Percentiles rank a stretch among this genome's conserved stretches.
These are phyloP conservation scores for Zygoascus biomembranicola DNA, from an alignment of 805 yeast genomes.

Conservation along the genomic window DNA sequence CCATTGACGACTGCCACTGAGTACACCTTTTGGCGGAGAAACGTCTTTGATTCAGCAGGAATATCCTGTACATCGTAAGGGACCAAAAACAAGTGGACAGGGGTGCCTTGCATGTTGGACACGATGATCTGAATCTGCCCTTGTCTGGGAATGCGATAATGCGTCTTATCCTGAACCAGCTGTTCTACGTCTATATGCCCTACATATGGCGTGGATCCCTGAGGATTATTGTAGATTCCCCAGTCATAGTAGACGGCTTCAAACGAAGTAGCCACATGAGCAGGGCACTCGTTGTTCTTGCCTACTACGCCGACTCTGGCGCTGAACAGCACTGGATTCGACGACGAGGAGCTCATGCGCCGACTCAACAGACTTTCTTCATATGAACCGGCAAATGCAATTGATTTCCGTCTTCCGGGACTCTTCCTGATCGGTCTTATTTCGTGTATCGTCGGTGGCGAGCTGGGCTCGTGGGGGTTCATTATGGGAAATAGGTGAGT, in stretches of 20 bases:
- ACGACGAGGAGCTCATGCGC: constrained; percentile 24
- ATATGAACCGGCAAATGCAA: constrained; percentile 23
- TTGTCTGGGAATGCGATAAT: constrained; percentile 24
- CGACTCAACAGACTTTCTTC: constrained; percentile 27
- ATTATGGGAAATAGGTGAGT: too few relatives aligned
- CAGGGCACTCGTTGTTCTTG: constrained; percentile 19
- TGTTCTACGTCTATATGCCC: constrained; percentile 18
- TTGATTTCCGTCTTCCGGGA: constrained; percentile 20
- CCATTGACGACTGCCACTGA: not conserved
- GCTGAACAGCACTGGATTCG: constrained; percentile 19
- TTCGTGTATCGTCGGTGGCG: not conserved
- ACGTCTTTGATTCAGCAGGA: constrained; percentile 24
- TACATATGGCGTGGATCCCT: constrained; percentile 23
- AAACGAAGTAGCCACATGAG: constrained; percentile 20
- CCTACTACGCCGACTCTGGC: constrained; percentile 26
- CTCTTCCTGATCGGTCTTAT: constrained; percentile 4
- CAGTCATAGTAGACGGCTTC: constrained; percentile 27
- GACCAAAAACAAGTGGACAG: constrained; percentile 26
- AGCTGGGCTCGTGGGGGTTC: too few relatives aligned
- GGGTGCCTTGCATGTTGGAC: constrained; percentile 25
- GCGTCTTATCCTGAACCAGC: not conserved
- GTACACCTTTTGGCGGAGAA: constrained; percentile 26
- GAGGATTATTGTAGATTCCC: constrained; percentile 7
- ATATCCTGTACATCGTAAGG: constrained; percentile 27
- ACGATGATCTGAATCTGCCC: constrained; percentile 29